Percentiles rank a stretch among this genome's conserved stretches.
Evolutionary conservation across 2,329 filamentous ascomycete species (phyloP).

Genomic region (Talaromyces sp.): DNA sequence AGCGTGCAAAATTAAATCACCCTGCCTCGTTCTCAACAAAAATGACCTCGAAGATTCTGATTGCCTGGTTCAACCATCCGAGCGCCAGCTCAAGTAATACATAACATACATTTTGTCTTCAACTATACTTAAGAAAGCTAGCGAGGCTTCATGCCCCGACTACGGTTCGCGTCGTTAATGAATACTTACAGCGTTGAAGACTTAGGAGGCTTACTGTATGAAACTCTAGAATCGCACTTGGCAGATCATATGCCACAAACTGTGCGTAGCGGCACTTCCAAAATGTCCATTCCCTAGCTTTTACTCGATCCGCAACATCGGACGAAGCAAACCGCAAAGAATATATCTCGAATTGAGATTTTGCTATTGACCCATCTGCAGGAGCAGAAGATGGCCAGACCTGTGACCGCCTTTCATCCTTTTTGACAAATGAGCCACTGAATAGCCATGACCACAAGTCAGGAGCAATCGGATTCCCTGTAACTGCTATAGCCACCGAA

Average conservation of each 20-base stretch:
- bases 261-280: not conserved
- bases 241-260: slow-evolving; percentile 1
- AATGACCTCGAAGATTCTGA: not conserved
- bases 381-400: not conserved
- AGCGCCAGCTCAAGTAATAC: not conserved
- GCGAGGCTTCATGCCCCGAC: not conserved
- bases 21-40: not conserved
- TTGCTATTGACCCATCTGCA: not conserved
- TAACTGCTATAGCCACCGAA: not conserved
- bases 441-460: not conserved
- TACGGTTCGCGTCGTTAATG: not conserved
- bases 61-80: too few relatives aligned
- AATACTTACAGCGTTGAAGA: not conserved
- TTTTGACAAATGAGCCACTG: not conserved
- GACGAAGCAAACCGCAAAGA: not conserved
- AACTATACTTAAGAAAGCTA: not conserved
- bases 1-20: too few relatives aligned
- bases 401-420: not conserved
- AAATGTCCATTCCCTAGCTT: not conserved
- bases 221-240: not conserved
- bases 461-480: not conserved
- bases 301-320: not conserved
- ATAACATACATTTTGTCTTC: too few relatives aligned
- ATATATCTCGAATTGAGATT: not conserved
- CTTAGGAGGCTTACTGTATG: not conserved